Evolutionary conservation across 176 grass and related monocot genomes (phyloP), one percentile per base, ranked within the genome.

Genomic region (Carex myosuroides): DNA sequence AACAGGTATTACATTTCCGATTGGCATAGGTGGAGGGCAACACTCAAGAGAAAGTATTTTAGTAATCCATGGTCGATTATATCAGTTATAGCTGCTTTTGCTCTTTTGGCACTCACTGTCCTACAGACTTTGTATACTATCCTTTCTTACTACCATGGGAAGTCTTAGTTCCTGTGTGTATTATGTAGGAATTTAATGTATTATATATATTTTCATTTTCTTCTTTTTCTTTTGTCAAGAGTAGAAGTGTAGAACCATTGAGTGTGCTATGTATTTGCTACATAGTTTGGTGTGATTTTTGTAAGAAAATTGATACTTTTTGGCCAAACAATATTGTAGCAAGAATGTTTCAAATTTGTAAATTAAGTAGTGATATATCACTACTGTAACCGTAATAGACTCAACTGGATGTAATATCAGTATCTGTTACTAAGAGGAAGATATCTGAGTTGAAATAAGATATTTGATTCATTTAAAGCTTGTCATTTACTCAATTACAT

Each of bases 51-150:
- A 53, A 18, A 78, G 17, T 78, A 78, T 26, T 78, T 78, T n/a
- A 56, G 20, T 21, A 78, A 54, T 26, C 73, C 73, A 53, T 78
- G 73, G 73, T 48, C n/a, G 6, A 78, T 78, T 21, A 55, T 78
- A 46, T 57, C 48, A 24, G 56, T 78, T 54, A 13, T 14, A 52
- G 48, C 41, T 53, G 73, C 73, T 13, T 13, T 78, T 22, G 1
- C 29, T 12, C 20, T 78, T 26, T 56, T 78, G n/a, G 41, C 24
- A 14, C 48, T 78, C 22, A 24, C 46, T 26, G 73, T 54, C 3
- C 22, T 78, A 26, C 73, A 78, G 13, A 52, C 73, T 20, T 4
- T 78, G 22, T 78, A 52, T 53, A 26, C 41, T 29, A 14, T 79
- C 20, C 44, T 79, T 12, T 33, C 74, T 29, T 58, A 24, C 20